Conservation (phyloP, 495 filamentous ascomycete genomes). For the Niebla homalea region DNA sequence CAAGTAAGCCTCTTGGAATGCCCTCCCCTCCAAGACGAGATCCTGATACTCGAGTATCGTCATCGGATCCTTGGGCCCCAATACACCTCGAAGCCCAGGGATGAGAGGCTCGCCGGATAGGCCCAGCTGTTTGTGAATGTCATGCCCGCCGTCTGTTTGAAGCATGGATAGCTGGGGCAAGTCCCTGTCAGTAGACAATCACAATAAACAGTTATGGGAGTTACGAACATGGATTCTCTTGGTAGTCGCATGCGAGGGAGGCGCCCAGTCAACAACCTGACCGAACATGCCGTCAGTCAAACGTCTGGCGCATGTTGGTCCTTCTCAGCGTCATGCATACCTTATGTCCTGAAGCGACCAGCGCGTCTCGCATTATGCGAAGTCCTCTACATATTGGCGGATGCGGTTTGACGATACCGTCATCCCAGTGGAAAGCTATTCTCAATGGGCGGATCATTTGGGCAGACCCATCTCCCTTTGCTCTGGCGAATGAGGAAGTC, state of each 20-base stretch:
- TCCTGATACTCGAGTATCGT: slow-evolving; percentile 14
- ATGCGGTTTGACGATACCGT: slow-evolving; percentile 33
- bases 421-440: slow-evolving; percentile 37
- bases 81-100: slow-evolving; percentile 17
- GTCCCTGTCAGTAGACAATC: background rate
- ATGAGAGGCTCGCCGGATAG: slow-evolving; percentile 33
- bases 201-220: background rate
- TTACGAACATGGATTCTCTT: slow-evolving; percentile 21
- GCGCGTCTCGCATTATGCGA: slow-evolving; percentile 31
- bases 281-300: background rate
- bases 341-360: slow-evolving; percentile 40
- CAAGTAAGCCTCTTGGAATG: slow-evolving; percentile 20
- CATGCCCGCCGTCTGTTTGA: slow-evolving; percentile 24
- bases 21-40: slow-evolving; percentile 7
- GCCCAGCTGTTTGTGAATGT: slow-evolving; percentile 25
- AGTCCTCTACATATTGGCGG: slow-evolving; percentile 42
- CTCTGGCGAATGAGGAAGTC: slow-evolving; percentile 14
- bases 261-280: slow-evolving; percentile 47
- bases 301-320: too few species aligned
- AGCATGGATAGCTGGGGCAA: slow-evolving; percentile 18
- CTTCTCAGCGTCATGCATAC: slow-evolving; percentile 10
- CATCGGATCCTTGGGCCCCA: slow-evolving; percentile 21
- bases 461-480: slow-evolving; percentile 10
- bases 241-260: slow-evolving; percentile 34
- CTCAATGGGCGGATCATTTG: slow-evolving; percentile 19